phyloP scores from a whole-genome alignment of 1,139 yeast genomes.

The Candida sanyaensis region DNA sequence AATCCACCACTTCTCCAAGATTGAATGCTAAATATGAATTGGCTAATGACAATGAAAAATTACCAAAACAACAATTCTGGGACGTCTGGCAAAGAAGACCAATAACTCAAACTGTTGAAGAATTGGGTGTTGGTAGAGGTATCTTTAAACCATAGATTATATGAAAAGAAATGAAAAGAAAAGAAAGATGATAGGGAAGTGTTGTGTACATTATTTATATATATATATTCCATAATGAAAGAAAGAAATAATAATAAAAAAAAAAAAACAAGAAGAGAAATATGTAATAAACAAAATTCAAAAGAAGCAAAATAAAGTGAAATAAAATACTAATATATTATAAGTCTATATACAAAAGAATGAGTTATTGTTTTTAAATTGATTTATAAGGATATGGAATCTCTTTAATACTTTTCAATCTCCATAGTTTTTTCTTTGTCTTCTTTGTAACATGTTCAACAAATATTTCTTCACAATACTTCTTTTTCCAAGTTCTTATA shows the following conservation, averaged over 20 bases:
- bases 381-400: constrained; percentile 14
- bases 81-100: constrained; percentile 84
- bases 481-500: constrained; percentile 75
- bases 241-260: too few relatives aligned
- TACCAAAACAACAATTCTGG: constrained; percentile 71
- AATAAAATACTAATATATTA: neutral
- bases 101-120: constrained; percentile 74
- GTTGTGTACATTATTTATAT: constrained; percentile 6
- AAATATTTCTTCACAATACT: constrained; percentile 78
- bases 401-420: constrained; percentile 42
- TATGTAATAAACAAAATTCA: neutral
- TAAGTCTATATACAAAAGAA: neutral
- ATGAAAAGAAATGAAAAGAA: neutral
- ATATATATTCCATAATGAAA: neutral
- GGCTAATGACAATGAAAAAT: constrained; percentile 38
- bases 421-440: constrained; percentile 90
- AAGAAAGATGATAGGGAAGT: neutral
- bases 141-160: constrained; percentile 33
- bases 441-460: constrained; percentile 82
- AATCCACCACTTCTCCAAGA: constrained; percentile 44
- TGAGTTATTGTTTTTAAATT: neutral
- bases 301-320: neutral
- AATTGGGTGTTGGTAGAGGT: constrained; percentile 71
- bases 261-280: neutral
- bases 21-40: constrained; percentile 35